Evolutionary conservation across 345 rosid species (phyloP).

Genomic region (Pistacia integerrima): DNA sequence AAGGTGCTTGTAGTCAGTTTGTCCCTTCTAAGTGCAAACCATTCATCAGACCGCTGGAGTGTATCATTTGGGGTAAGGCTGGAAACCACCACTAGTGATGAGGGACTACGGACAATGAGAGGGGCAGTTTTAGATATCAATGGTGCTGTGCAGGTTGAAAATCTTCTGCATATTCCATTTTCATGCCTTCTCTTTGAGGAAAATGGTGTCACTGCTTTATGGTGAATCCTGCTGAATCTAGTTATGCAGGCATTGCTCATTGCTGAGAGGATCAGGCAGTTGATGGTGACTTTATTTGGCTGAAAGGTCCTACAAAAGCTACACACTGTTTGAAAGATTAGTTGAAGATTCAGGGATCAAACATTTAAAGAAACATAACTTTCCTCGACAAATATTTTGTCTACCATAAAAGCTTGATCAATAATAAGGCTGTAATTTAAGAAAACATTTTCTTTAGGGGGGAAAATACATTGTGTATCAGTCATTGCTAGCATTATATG

Average conservation of each 20-base stretch:
- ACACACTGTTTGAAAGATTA: conserved; percentile 21
- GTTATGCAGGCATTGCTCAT: conserved; percentile 43
- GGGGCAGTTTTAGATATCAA: conserved; percentile 30
- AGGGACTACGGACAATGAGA: conserved; percentile 35
- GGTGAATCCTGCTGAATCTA: conserved; percentile 32
- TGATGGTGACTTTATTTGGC: conserved; percentile 25
- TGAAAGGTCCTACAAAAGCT: conserved; percentile 33
- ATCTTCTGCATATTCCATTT: conserved; percentile 25
- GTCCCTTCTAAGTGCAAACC: conserved; percentile 85
- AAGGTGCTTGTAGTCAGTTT: conserved; percentile 91
- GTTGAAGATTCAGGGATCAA: conserved; percentile 5
- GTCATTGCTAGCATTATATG: background rate
- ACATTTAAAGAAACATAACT: background rate
- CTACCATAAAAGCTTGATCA: background rate
- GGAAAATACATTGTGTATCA: background rate
- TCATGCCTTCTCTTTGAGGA: conserved; percentile 27
- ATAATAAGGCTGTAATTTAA: background rate
- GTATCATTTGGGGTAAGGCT: conserved; percentile 47
- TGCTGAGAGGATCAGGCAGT: conserved; percentile 34
- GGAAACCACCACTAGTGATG: conserved; percentile 46
- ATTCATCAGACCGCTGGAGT: conserved; percentile 90
- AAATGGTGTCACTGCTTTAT: conserved; percentile 16
- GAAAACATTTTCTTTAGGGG: background rate
- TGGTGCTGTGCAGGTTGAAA: conserved; percentile 33
- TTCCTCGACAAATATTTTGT: background rate